A percentile compares a stretch with the other conserved stretches of the same genome.
Conservation (phyloP, 257 asterid genomes). For the Przewalskia tangutica region DNA sequence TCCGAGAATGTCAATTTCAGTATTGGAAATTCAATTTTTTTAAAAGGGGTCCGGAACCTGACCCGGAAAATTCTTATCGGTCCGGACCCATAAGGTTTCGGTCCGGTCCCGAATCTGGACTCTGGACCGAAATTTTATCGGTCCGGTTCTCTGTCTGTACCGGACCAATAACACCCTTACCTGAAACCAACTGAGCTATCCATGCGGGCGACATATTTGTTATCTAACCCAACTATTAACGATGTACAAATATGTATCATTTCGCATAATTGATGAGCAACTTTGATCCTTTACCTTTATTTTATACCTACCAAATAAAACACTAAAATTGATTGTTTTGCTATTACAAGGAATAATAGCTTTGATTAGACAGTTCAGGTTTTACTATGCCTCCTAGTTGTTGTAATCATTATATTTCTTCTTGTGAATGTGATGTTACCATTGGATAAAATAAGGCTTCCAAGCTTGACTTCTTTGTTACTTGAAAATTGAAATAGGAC, state of each 20-base stretch:
- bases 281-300: background rate
- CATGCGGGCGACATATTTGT: no score
- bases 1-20: no score
- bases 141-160: no score
- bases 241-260: background rate
- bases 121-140: no score
- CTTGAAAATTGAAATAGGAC: background rate
- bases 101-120: no score
- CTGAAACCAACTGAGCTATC: no score
- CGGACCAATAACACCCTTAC: no score
- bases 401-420: background rate
- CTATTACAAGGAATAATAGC: background rate
- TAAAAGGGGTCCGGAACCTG: no score
- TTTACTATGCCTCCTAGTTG: background rate
- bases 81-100: no score
- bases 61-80: no score
- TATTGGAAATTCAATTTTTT: no score
- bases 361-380: background rate
- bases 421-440: background rate
- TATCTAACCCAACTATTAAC: background rate
- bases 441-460: background rate
- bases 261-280: no score
- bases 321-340: background rate
- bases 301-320: background rate
- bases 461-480: background rate